Evolutionary conservation across 2,329 filamentous ascomycete genomes (phyloP).

Genomic region (Trichophyton rubrum): DNA sequence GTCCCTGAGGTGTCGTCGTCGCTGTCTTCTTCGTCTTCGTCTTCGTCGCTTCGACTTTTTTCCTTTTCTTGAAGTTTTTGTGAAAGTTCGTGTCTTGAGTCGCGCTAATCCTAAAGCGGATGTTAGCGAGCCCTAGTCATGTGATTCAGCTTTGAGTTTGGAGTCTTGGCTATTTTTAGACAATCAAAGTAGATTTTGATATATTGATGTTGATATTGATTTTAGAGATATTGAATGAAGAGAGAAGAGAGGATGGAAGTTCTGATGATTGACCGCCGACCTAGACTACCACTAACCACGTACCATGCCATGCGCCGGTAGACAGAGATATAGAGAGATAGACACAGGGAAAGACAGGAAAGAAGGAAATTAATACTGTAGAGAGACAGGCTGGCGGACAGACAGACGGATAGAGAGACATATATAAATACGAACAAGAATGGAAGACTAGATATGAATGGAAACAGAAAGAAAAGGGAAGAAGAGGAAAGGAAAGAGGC

Average conservation of each 20-base stretch:
- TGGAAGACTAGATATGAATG: background rate
- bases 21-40: background rate
- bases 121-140: conserved; percentile 13
- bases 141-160: background rate
- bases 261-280: background rate
- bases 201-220: too few relatives aligned
- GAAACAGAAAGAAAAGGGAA: background rate
- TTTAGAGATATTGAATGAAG: background rate
- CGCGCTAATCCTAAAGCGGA: conserved; percentile 8
- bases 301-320: background rate
- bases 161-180: background rate
- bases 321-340: background rate
- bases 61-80: conserved; percentile 3
- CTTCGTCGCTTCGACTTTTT: background rate
- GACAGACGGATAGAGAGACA: background rate
- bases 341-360: background rate
- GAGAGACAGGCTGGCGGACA: too few relatives aligned
- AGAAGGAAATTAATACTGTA: background rate
- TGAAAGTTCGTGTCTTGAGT: background rate
- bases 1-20: background rate
- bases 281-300: conserved; percentile 2
- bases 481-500: background rate
- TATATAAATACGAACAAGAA: background rate
- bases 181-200: background rate
- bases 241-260: background rate